A percentile compares a stretch with the other conserved stretches of the same genome.
These are phyloP conservation scores for Ceratobasidium sp. DNA, from an alignment of 1,284 basidiomycete genomes.

Conservation along the genomic window DNA sequence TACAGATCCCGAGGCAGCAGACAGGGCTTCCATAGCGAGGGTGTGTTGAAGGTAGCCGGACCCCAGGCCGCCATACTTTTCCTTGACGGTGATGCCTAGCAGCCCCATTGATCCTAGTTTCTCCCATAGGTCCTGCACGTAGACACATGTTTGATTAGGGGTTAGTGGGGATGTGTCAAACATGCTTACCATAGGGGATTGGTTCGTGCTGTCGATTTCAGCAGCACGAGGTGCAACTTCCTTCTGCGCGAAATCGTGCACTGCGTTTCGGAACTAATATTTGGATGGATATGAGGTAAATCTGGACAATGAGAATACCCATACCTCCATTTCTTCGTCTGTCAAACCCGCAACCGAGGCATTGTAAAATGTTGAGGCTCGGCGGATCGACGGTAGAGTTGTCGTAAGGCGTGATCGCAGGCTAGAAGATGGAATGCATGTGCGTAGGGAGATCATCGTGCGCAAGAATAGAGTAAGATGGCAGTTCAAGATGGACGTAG, in stretches of 20 bases:
- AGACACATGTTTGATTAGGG: neutral
- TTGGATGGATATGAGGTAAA: neutral
- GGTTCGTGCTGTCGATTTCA: constrained; percentile 83
- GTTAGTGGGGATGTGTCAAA: neutral
- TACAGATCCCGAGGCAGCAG: constrained; percentile 80
- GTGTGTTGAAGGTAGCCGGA: constrained; percentile 88
- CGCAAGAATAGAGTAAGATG: neutral
- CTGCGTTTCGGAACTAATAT: constrained; percentile 76
- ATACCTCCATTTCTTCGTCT: constrained; percentile 82
- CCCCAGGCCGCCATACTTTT: constrained; percentile 78
- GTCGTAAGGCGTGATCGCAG: constrained; percentile 6
- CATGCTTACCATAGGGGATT: constrained; percentile 69
- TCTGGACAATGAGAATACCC: constrained; percentile 42
- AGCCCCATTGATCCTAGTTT: constrained; percentile 83
- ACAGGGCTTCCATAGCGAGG: constrained; percentile 80
- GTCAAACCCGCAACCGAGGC: constrained; percentile 78
- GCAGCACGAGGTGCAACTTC: constrained; percentile 83
- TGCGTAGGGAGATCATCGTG: constrained; percentile 14
- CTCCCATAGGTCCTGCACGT: constrained; percentile 78
- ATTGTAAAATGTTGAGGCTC: constrained; percentile 59
- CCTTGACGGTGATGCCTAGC: constrained; percentile 75
- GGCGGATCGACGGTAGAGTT: neutral
- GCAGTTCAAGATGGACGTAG: no score
- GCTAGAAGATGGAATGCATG: constrained; percentile 5
- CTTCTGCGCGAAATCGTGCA: constrained; percentile 76